Evolutionary conservation across 176 grass and related monocot genomes (phyloP).

Genomic region (Rhynchospora pubera): DNA sequence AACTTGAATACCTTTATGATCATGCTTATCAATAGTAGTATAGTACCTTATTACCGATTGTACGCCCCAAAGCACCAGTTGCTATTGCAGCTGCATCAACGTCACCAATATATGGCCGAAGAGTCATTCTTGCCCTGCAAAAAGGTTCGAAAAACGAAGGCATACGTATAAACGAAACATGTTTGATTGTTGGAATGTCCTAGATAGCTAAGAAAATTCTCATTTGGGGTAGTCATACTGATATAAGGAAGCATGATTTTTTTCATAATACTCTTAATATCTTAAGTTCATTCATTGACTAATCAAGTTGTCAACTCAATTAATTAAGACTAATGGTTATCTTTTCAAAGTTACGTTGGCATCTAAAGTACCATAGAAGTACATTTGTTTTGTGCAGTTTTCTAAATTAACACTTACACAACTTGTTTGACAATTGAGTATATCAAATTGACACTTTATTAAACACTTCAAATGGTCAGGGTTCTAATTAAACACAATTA

Average conservation of each 20-base stretch:
- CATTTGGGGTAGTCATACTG: background rate
- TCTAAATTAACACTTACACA: background rate
- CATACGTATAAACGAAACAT: slow-evolving; percentile 22
- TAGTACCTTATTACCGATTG: slow-evolving; percentile 92
- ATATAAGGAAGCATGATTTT: background rate
- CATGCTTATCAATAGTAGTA: background rate
- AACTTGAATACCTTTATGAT: background rate
- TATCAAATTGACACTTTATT: background rate
- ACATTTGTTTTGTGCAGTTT: background rate
- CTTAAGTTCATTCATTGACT: background rate
- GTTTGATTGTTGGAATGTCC: background rate
- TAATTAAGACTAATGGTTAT: background rate
- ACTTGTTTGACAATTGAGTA: background rate
- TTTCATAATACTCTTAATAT: background rate
- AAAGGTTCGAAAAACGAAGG: slow-evolving; percentile 26
- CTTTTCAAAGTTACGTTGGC: background rate
- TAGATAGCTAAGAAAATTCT: background rate
- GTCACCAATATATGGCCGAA: slow-evolving; percentile 89
- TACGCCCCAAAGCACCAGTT: slow-evolving; percentile 75
- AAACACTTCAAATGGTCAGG: background rate
- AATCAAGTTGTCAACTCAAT: background rate
- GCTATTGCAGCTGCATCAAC: slow-evolving; percentile 93
- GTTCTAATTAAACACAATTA: background rate
- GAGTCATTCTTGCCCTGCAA: slow-evolving; percentile 77
- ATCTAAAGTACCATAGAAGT: background rate